Base-by-base conservation (phyloP, 1,284 basidiomycete species). In the Earliella scabrosa region DNA sequence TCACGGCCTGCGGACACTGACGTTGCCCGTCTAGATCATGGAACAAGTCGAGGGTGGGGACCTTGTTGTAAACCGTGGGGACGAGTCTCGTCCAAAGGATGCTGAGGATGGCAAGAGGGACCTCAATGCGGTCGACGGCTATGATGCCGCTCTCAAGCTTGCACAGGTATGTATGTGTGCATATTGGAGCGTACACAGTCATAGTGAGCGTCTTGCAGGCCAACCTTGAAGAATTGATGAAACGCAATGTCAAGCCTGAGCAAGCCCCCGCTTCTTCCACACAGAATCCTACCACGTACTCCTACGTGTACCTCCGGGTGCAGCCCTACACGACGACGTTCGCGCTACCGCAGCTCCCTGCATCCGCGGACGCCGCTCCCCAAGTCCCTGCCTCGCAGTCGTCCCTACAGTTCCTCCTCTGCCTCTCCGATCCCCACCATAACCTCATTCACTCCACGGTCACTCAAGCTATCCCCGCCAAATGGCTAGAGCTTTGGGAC, bases 41-140 rank as follows among this genome's bases (percentile, higher is more conserved):
- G 95, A 97, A 65, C 95, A 97, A 78, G 92, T 97, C 2, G 90
- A 97, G 71, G 93, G 92, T 20, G 95, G 95, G 20, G 94, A 97
- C 69, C 81, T 97, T 40, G 77, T 97, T 45, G 89, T 97, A 35
- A 95, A 96, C 69, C 83, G 87, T 67, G 90, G 92, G n/a, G 80
- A 88, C 65, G 91, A 87, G 69, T 88, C 81, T 36, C 81, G 78
- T 50, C 88, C 85, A 16, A 90, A 86, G 65, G 82, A 85, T 7
- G 61, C 66, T 7, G 67, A 72, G n/a, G 75, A 75, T 40, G 56
- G 70, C 53, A 74, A 77, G 51, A 78, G 93, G 43, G 87, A 96
- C 60, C 75, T 98, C 41, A 92, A 95, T 66, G 77, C 87, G 0
- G 89, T 96, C 2, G 88, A 95, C 20, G 90, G 92, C 1, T 89